Base-by-base conservation (phyloP, 2,329 filamentous ascomycete species). In the Phyllachora maydis region DNA sequence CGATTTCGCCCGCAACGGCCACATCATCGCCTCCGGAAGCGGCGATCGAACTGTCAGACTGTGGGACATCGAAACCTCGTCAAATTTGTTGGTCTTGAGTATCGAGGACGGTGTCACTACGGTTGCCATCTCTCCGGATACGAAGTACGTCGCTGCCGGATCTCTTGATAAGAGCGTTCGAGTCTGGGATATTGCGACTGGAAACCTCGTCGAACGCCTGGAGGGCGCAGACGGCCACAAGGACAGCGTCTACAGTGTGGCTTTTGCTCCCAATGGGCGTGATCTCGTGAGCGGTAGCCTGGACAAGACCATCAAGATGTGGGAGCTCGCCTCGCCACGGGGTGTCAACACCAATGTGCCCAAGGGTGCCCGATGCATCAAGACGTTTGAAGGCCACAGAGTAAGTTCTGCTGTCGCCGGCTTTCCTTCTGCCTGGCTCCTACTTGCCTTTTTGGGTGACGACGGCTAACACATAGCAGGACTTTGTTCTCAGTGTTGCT, bases 241-340 rank as follows among this genome's bases (percentile, higher is more conserved):
- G 50, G 88, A 98, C 32, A 90, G 78, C 37, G 88, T 95, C 12
- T 95, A 95, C 48, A 85, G 75, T 8, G 88, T 98, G 12, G 85
- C 88, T 0, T 98, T 98, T 49, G 83, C 83, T 9, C 88, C 88
- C 14, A 85, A 77, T 37, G 85, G 85, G 30, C 77, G 82, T 38
- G 79, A 91, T 35, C 70, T 98, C 19, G 85, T 95, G 41, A 90
- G 77, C 39, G 88, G 88, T 32, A 90, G 77, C 60, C 56, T 95
- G 36, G 88, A 98, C 47, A 91, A 91, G 60, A 95, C 85, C 0
- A 95, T 95, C 59, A 92, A 93, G 59, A 91, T 95, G 75, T 98
- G 88, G 83, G 83, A 93, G 55, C 63, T 98, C 23, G 72, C 65
- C 26, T 65, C 75, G 12, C 66, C 73, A 21, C 65, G 76, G 35